Percentiles rank a stretch among this genome's conserved stretches.
These are phyloP conservation scores for Exophiala sp. DNA, from an alignment of 2,329 filamentous ascomycete genomes.

Conservation along the genomic window DNA sequence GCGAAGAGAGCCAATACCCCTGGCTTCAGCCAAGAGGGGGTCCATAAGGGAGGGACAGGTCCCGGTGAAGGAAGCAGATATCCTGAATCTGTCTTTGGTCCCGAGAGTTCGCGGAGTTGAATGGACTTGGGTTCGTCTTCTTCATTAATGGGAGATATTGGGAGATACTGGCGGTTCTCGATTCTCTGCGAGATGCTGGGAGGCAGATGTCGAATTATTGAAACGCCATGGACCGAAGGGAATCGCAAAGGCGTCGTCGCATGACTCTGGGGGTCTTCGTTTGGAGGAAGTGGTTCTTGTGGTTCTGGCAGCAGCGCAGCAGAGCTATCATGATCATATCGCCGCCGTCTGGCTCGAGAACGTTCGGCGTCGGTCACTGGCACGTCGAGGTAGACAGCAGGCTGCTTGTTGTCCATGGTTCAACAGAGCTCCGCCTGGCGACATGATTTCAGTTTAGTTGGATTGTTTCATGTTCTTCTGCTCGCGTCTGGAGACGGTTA, in stretches of 20 bases:
- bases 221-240: constrained; percentile 16
- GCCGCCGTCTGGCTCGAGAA: constrained; percentile 12
- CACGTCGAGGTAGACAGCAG: constrained; percentile 17
- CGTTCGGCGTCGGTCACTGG: constrained; percentile 25
- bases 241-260: constrained; percentile 14
- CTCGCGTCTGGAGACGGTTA: not conserved
- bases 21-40: constrained; percentile 26
- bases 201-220: constrained; percentile 4
- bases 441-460: constrained; percentile 13
- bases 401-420: constrained; percentile 23
- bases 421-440: constrained; percentile 2
- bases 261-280: constrained; percentile 1
- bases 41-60: constrained; percentile 23
- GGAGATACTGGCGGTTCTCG: constrained; percentile 13
- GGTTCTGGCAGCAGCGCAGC: constrained; percentile 16
- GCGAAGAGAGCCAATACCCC: constrained; percentile 22
- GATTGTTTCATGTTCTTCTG: constrained; percentile 9
- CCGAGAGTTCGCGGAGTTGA: constrained; percentile 10
- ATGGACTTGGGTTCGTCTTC: constrained; percentile 23
- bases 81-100: constrained; percentile 4
- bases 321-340: constrained; percentile 12
- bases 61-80: constrained; percentile 6
- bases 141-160: constrained; percentile 22
- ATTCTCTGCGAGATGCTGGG: constrained; percentile 10
- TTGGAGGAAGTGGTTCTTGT: constrained; percentile 5